Base-by-base conservation (phyloP, 2,329 filamentous ascomycete genomes). In the Hymenotorrendiella dingleyae region DNA sequence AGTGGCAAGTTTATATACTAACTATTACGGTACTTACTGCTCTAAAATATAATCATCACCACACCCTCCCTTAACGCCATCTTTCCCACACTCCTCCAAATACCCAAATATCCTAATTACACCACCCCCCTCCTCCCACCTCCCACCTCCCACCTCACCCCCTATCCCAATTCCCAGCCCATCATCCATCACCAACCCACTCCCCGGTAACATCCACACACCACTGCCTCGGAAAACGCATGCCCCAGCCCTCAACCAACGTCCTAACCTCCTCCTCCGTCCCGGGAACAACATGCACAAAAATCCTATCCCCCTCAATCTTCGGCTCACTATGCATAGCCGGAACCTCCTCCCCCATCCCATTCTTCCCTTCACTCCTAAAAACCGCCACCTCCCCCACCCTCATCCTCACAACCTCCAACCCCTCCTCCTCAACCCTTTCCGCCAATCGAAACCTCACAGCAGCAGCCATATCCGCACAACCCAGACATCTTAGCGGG, bases 221-320 rank as follows among this genome's bases (percentile, higher is more conserved):
- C 43, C 43, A 45, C 36, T 39, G 23, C 34, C 38, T 32, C 17
- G 37, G 43, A 24, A 45, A 45, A 12, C 33, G 26, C 38, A 45
- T 41, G 19, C 43, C 37, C 43, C 43, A 45, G 11, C 38, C 33
- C 26, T 28, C 33, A 12, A 42, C 26, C 16, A 45, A 30, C 4
- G 7, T 32, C 21, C 37, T 36, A 9, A 45, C 16, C 22, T 45
- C 37, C 12, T 36, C 33, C 22, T 45, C 37, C 23, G 17, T 41
- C 4, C 43, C 43, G 14, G 43, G 43, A 21, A 45, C 33, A 21
- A 42, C 38, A 27, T 45, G 37, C 19, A 45, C 43, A 27, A 45
- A 42, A 2, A 45, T 27, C 24, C 43, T 21, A 41, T 45, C 43
- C 6, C 43, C 22, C 4, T 22, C 22, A 24, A 40, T 45, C 17